Evolutionary conservation across 2,329 filamentous ascomycete genomes (phyloP).

Genomic region (Thermothelomyces thermophilus): DNA sequence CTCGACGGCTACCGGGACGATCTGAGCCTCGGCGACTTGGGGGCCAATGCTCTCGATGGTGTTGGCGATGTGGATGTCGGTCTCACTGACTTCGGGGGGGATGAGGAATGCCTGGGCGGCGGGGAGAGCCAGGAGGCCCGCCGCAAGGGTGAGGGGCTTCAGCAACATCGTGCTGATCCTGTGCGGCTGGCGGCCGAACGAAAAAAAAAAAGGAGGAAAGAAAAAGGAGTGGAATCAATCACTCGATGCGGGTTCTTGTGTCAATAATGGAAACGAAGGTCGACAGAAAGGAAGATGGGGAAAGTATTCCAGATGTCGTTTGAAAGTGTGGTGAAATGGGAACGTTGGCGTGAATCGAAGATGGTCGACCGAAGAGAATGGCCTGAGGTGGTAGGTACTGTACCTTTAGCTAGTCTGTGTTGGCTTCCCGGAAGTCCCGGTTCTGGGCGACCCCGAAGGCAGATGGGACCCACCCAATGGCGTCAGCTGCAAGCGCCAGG

Average conservation of each 20-base stretch:
- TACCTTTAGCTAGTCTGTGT: not conserved
- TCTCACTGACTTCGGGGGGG: constrained; percentile 42
- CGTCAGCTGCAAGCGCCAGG: not conserved
- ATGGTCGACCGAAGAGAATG: not conserved
- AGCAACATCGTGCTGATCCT: constrained; percentile 27
- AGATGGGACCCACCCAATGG: not conserved
- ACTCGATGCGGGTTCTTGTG: not conserved
- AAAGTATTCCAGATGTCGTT: not conserved
- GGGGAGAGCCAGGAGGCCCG: constrained; percentile 32
- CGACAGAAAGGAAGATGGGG: not conserved
- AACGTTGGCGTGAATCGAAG: constrained; percentile 4
- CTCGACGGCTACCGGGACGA: constrained; percentile 43
- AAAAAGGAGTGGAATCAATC: constrained; percentile 1
- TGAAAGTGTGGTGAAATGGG: constrained; percentile 2
- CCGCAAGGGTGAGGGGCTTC: constrained; percentile 41
- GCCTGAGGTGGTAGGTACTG: not conserved
- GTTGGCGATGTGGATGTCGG: constrained; percentile 38
- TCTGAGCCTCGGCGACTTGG: constrained; percentile 31
- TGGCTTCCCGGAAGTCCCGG: not conserved
- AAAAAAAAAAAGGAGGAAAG: too few species aligned
- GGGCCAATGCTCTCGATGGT: constrained; percentile 34
- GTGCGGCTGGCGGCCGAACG: not conserved
- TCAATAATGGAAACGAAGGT: not conserved
- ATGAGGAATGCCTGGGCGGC: constrained; percentile 45
- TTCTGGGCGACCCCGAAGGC: not conserved